These are phyloP conservation scores for Saprolegnia parasitica DNA, from an alignment of 352 stramenopile genomes.

Conservation along the genomic window DNA sequence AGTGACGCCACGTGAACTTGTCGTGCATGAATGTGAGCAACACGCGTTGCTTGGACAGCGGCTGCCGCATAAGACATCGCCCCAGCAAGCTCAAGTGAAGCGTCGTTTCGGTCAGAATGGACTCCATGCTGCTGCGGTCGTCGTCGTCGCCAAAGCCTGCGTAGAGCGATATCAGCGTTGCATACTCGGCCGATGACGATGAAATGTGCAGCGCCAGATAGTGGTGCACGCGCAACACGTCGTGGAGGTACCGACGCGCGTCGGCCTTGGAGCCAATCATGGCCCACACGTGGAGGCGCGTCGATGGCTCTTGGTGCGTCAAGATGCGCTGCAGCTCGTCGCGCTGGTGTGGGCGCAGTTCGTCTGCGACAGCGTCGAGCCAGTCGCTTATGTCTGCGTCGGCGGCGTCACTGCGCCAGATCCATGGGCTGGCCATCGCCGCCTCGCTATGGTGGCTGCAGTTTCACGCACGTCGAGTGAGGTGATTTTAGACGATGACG, in stretches of 20 bases:
- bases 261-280: neutral
- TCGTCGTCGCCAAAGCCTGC: neutral
- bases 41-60: neutral
- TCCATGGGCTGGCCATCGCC: too few species aligned
- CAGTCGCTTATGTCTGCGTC: neutral
- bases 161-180: neutral
- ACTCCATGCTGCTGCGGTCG: neutral
- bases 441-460: too few species aligned
- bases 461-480: too few species aligned
- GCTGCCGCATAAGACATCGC: neutral
- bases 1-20: neutral
- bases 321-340: neutral
- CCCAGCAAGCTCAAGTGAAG: neutral
- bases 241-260: neutral
- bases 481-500: too few species aligned
- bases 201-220: neutral
- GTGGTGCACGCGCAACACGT: neutral
- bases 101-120: neutral
- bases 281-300: neutral
- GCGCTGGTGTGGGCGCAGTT: neutral
- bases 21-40: neutral
- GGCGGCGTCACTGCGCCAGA: too few species aligned
- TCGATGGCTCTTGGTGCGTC: neutral
- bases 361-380: neutral
- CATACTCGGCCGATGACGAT: neutral